These are phyloP conservation scores for Candida odintsovae DNA, from an alignment of 805 yeast genomes.

Conservation along the genomic window DNA sequence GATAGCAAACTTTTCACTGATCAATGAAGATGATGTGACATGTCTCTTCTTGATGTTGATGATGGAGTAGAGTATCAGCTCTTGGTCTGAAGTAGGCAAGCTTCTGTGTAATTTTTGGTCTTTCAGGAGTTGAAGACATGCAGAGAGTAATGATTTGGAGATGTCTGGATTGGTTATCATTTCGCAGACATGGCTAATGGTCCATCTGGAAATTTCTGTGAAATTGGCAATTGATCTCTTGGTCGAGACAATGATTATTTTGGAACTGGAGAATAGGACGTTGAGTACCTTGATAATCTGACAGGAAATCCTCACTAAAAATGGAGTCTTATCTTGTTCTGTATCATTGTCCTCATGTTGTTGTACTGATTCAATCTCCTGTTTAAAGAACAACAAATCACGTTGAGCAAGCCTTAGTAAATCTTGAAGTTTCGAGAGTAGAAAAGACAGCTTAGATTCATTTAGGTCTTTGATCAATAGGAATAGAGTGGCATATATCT, in stretches of 20 bases:
- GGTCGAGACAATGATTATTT: slow-evolving; percentile 2
- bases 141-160: slow-evolving; percentile 20
- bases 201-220: slow-evolving; percentile 6
- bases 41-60: slow-evolving; percentile 16
- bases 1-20: slow-evolving; percentile 17
- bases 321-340: slow-evolving; percentile 10
- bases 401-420: slow-evolving; percentile 5
- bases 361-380: slow-evolving; percentile 1
- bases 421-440: slow-evolving; percentile 5
- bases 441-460: slow-evolving; percentile 8
- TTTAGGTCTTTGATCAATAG: slow-evolving; percentile 17
- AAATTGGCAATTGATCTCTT: not conserved
- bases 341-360: slow-evolving; percentile 4
- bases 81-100: slow-evolving; percentile 11
- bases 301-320: slow-evolving; percentile 18
- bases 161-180: slow-evolving; percentile 9
- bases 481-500: slow-evolving; percentile 22
- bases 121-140: slow-evolving; percentile 20
- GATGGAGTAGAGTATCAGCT: slow-evolving; percentile 14
- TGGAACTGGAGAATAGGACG: slow-evolving; percentile 12
- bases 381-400: slow-evolving; percentile 10
- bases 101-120: slow-evolving; percentile 14
- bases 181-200: slow-evolving; percentile 9
- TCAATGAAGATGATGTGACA: slow-evolving; percentile 15
- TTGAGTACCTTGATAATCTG: slow-evolving; percentile 19